A percentile compares a stretch with the other conserved stretches of the same genome.
phyloP scores from a whole-genome alignment of 768 basidiomycete genomes.

The Phlebiopsis flavidoalba region DNA sequence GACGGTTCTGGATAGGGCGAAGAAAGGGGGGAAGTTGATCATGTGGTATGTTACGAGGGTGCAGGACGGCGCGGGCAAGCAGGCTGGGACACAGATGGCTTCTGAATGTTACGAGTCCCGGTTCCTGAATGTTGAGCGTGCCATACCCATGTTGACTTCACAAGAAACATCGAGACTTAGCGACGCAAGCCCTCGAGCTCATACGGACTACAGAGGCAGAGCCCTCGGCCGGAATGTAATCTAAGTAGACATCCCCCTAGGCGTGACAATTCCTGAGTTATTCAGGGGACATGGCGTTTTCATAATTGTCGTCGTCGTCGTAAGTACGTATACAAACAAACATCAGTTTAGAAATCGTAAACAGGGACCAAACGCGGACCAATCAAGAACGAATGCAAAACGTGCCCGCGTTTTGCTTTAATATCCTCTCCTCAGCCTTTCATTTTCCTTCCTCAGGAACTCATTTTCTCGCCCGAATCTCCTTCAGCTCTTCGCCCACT shows the following conservation, averaged over 20 bases:
- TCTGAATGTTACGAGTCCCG: constrained; percentile 10
- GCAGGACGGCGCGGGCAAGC: constrained; percentile 5
- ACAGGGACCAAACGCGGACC: neutral
- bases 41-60: constrained; percentile 12
- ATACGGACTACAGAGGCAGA: constrained; percentile 5
- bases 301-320: neutral
- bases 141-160: constrained; percentile 1
- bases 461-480: constrained; percentile 41
- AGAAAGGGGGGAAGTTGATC: constrained; percentile 10
- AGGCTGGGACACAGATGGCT: constrained; percentile 11
- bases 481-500: constrained; percentile 51
- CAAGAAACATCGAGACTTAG: constrained; percentile 6
- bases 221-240: neutral
- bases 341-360: neutral
- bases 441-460: constrained; percentile 64
- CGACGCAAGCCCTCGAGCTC: constrained; percentile 7
- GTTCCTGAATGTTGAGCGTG: constrained; percentile 7
- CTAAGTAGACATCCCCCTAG: neutral
- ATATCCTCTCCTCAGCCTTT: constrained; percentile 38
- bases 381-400: neutral
- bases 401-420: constrained; percentile 10
- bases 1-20: constrained; percentile 3
- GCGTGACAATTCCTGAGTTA: neutral
- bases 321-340: neutral
- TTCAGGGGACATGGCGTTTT: neutral